Evolutionary conservation across 805 yeast genomes (phyloP), one percentile per base, ranked within the genome.

Genomic region (Candida maris): DNA sequence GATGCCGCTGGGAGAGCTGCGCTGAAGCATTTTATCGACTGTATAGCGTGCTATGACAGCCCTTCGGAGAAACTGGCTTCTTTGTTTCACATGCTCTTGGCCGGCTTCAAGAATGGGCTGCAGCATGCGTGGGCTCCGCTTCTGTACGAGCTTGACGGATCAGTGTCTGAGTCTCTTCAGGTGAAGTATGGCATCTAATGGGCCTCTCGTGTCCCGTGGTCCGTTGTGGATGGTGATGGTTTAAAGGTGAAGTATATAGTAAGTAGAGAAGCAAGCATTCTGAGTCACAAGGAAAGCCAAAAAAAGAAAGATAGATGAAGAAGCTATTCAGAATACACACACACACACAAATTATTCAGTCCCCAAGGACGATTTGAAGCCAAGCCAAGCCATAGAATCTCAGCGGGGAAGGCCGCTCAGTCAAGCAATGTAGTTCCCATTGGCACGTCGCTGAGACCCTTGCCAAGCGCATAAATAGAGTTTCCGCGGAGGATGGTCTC

Each of bases 401-500:
- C 27, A 79, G 83, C 43, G n/a, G n/a, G n/a, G n/a, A n/a, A n/a
- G n/a, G n/a, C n/a, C n/a, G n/a, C n/a, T n/a, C n/a, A n/a, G n/a
- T n/a, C n/a, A n/a, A n/a, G n/a, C n/a, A n/a, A n/a, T n/a, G n/a
- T n/a, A n/a, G n/a, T 52, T 17, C 94, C 94, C 54, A 74, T 48
- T 5, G 93, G 77, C 6, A 62, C 54, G 17, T 67, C 65, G 1
- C 79, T 68, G 39, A 71, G 77, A 3, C 89, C 89, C 33, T 62
- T 60, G 4, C 69, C 69, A 24, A 65, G 57, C 4, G 75, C 75
- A 59, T 73, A 91, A 12, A 85, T 81, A 0, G 79, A 65, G 27
- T 71, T 65, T 3, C 97, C 97, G 46, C 96, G 70, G 12, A 91
- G 69, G 31, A 85, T 65, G 0, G 97, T 87, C 59, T 83, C 89